Evolutionary conservation across 1,139 yeast species (phyloP).

Genomic region (Arxiozyma slooffiae): DNA sequence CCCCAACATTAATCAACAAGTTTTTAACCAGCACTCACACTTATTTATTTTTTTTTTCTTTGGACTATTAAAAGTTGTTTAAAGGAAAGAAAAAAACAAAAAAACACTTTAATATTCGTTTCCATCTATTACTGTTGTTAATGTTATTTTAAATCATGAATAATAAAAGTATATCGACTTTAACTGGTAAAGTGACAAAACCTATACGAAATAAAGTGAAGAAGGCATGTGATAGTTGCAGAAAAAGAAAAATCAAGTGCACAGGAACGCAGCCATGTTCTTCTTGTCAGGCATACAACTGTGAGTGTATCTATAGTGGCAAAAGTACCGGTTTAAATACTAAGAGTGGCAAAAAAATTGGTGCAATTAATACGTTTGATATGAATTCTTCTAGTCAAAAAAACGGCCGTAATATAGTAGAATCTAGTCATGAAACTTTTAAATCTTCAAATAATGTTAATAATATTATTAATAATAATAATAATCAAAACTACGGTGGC

Average conservation of each 20-base stretch:
- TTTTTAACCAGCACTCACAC: too few relatives aligned
- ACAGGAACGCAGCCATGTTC: conserved; percentile 39
- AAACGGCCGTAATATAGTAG: too few relatives aligned
- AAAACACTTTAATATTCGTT: too few relatives aligned
- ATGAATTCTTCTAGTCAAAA: not conserved
- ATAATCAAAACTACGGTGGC: not conserved
- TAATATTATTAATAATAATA: not conserved
- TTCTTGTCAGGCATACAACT: conserved; percentile 26
- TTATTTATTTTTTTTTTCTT: too few relatives aligned
- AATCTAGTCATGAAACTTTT: too few relatives aligned
- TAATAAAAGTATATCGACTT: not conserved
- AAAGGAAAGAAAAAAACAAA: too few relatives aligned
- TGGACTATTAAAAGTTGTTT: too few relatives aligned
- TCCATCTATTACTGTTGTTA: too few relatives aligned
- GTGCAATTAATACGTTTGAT: not conserved
- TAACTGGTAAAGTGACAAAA: not conserved
- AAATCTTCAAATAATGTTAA: not conserved
- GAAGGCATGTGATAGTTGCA: conserved; percentile 53
- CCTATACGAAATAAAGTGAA: conserved; percentile 20
- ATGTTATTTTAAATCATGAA: not conserved
- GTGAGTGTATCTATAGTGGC: conserved; percentile 19
- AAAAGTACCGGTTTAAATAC: not conserved
- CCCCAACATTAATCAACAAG: too few relatives aligned
- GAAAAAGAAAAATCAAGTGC: conserved; percentile 53
- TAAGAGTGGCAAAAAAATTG: not conserved